phyloP scores from a whole-genome alignment of 2,329 filamentous ascomycete genomes.

The Neoscytalidium dimidiatum region DNA sequence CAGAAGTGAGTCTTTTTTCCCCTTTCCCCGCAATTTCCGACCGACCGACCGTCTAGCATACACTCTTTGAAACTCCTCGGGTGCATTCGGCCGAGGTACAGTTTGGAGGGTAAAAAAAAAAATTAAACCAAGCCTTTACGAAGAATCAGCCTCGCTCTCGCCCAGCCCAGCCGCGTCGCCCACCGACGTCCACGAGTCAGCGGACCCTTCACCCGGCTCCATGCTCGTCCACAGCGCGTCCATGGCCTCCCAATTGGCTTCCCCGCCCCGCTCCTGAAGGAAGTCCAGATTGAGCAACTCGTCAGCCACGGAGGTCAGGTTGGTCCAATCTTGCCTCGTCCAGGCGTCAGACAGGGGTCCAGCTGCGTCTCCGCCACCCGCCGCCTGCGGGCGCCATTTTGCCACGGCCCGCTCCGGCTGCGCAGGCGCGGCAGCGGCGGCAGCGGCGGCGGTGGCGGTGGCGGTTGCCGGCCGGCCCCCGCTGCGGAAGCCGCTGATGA shows the following conservation, averaged over 20 bases:
- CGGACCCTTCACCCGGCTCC: not conserved
- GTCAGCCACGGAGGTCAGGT: not conserved
- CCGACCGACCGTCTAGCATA: too few species aligned
- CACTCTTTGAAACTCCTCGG: too few species aligned
- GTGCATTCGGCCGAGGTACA: too few species aligned
- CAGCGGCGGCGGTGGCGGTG: not conserved
- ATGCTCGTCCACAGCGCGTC: conserved; percentile 3
- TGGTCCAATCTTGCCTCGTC: not conserved
- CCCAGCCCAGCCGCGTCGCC: not conserved
- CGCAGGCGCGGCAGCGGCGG: not conserved
- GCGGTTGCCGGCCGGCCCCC: not conserved
- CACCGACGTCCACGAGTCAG: not conserved
- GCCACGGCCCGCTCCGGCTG: not conserved
- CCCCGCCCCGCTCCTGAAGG: not conserved
- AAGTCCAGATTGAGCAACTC: not conserved
- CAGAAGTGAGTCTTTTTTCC: too few species aligned
- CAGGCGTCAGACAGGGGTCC: too few species aligned
- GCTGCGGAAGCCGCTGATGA: not conserved
- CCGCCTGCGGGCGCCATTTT: too few species aligned
- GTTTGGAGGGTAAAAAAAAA: too few species aligned
- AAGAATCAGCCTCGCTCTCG: not conserved
- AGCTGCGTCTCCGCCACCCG: not conserved
- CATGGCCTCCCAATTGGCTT: not conserved
- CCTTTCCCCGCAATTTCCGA: too few species aligned
- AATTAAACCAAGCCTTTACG: too few species aligned